phyloP scores from a whole-genome alignment of 2,329 filamentous ascomycete species.

The Colletotrichum sp. region DNA sequence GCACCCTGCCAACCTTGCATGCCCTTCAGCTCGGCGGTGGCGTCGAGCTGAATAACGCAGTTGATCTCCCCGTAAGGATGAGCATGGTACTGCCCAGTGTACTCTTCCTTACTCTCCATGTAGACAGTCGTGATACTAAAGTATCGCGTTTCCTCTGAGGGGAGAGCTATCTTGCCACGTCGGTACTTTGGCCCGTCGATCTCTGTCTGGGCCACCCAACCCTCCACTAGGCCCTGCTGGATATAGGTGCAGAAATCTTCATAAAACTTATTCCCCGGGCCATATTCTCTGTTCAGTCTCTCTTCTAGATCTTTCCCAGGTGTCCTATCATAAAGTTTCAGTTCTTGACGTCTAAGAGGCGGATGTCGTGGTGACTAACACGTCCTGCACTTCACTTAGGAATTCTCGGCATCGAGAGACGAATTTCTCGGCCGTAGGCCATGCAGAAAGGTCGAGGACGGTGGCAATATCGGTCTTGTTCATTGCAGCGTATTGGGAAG shows the following conservation, averaged over 20 bases:
- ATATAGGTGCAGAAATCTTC: constrained; percentile 45
- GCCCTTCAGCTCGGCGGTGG: constrained; percentile 54
- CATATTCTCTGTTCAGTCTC: constrained; percentile 46
- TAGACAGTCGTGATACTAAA: constrained; percentile 64
- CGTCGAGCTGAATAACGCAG: constrained; percentile 56
- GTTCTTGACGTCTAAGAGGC: background rate
- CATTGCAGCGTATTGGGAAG: background rate
- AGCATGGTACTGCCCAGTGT: constrained; percentile 52
- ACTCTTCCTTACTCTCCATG: constrained; percentile 56
- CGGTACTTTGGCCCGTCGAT: constrained; percentile 52
- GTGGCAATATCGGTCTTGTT: constrained; percentile 8
- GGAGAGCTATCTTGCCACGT: constrained; percentile 49
- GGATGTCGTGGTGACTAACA: constrained; percentile 25
- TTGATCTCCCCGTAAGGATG: constrained; percentile 63
- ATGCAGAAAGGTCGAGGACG: constrained; percentile 28
- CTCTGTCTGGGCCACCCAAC: constrained; percentile 49
- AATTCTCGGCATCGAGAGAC: constrained; percentile 33
- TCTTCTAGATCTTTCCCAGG: constrained; percentile 50
- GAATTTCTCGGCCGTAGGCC: constrained; percentile 32
- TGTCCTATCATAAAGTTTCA: constrained; percentile 33
- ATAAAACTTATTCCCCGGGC: constrained; percentile 46
- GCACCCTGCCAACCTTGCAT: constrained; percentile 62
- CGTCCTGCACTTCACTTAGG: constrained; percentile 32
- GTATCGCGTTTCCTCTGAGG: constrained; percentile 50
- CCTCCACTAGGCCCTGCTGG: constrained; percentile 43